Evolutionary conservation across 306 rosid species (phyloP), one percentile per base, ranked within the genome.

Genomic region (Prinsepia uniflora): DNA sequence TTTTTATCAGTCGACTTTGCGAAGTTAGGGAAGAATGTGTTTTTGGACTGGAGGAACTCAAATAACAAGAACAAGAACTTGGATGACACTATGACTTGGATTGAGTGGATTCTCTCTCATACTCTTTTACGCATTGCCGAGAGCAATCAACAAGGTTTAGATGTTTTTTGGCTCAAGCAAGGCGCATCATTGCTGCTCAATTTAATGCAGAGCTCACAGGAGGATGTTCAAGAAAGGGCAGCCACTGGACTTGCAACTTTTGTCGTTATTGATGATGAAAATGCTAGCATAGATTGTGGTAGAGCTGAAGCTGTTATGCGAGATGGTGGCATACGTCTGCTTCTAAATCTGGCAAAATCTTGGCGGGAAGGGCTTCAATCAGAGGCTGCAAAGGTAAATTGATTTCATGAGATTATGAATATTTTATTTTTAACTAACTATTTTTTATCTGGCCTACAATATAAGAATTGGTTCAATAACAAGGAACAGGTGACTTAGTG

Each of bases 201-300:
- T 86, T 85, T 91, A 82, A 91, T 91, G 96, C 96, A 91, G 77
- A 95, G 99, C 76, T 84, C 86, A 74, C 97, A 95, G 70, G 97
- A 89, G 83, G 99, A 95, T 77, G 99, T 95, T 78, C 97, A 95
- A 78, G 99, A 95, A 73, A 95, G 99, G 87, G 99, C 97, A 61
- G 99, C 99, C 49, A 95, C 99, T 4, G 99, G 96, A 24, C 97
- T 95, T 88, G 97, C 99, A 71, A 89, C 99, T 36, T 95, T 95
- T 88, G 99, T 95, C 74, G 97, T 95, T 68, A 89, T 91, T 80
- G 99, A 95, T 76, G 99, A 95, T 71, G 97, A 95, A 81, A 91
- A 95, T 85, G 90, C 97, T 66, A 95, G 90, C 83, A 95, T 95
- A 50, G 96, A 95, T 78, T 76, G 87, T 63, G 88, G 91, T 68